Evolutionary conservation across 805 yeast species (phyloP).

Genomic region (Metschnikowia borealis): DNA sequence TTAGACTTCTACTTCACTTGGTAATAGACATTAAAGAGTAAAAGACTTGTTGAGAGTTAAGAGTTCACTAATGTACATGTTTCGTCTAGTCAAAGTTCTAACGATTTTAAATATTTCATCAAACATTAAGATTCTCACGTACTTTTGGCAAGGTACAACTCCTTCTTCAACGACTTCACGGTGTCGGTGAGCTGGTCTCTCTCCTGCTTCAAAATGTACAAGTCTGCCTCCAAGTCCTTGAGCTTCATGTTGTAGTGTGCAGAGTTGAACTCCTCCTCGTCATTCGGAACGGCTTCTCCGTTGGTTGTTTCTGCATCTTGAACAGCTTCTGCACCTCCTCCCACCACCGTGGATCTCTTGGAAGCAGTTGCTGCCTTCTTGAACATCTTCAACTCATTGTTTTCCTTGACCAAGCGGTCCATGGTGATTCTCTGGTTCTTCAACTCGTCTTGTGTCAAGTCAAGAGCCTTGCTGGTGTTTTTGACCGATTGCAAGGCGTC

Average conservation of each 20-base stretch:
- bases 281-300: conserved; percentile 1
- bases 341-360: conserved; percentile 11
- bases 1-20: too few species aligned
- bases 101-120: background rate
- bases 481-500: conserved; percentile 68
- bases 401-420: conserved; percentile 55
- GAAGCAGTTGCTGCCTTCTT: conserved; percentile 39
- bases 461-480: conserved; percentile 72
- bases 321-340: conserved; percentile 17
- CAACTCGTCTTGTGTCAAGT: conserved; percentile 68
- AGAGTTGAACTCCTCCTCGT: conserved; percentile 29
- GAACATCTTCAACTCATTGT: conserved; percentile 62
- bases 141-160: conserved; percentile 32
- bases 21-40: too few species aligned
- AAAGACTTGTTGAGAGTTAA: too few species aligned
- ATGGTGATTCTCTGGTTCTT: conserved; percentile 54
- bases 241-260: conserved; percentile 72
- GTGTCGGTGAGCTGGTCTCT: conserved; percentile 72
- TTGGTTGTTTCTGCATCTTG: conserved; percentile 8
- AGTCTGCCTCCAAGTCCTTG: conserved; percentile 79
- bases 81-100: too few species aligned
- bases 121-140: background rate
- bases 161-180: conserved; percentile 55
- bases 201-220: conserved; percentile 76
- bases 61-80: too few species aligned